A percentile compares a stretch with the other conserved stretches of the same genome.
Evolutionary conservation across 169 alveolate genomes (phyloP).

Genomic region (Plasmodium knowlesi): DNA sequence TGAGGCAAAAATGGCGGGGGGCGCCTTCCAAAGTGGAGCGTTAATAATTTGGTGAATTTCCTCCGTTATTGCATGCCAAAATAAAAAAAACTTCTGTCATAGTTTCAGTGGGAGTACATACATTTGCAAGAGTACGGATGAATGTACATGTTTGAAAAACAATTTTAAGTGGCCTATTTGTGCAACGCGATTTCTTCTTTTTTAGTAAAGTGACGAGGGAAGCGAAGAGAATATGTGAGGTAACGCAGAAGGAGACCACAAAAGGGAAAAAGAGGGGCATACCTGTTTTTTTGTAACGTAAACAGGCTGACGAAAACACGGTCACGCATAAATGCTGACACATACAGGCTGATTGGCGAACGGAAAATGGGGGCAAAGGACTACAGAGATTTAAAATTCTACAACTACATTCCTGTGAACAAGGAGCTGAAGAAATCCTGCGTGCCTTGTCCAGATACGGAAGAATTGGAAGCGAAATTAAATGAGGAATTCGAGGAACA

Average conservation of each 20-base stretch:
- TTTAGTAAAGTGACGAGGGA: not conserved
- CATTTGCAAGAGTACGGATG: not conserved
- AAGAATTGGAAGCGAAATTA: conserved; percentile 76
- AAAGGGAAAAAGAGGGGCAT: not conserved
- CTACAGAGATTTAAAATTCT: conserved; percentile 64
- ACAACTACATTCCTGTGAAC: conserved; percentile 78
- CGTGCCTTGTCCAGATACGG: conserved; percentile 77
- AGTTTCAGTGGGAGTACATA: not conserved
- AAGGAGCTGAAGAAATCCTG: conserved; percentile 74
- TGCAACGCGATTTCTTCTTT: not conserved
- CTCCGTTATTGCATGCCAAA: not conserved
- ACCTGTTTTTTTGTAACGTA: not conserved
- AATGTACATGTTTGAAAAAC: not conserved
- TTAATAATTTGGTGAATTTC: no score
- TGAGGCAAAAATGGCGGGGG: not conserved
- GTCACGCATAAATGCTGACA: not conserved
- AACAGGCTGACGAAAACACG: not conserved
- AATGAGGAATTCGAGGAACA: conserved; percentile 71
- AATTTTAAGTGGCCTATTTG: not conserved
- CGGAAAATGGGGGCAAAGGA: conserved; percentile 38
- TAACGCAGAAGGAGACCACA: not conserved
- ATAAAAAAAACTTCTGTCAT: not conserved
- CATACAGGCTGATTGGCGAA: not conserved
- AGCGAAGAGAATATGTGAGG: not conserved
- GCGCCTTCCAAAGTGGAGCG: not conserved